These are phyloP conservation scores for Tuber melanosporum DNA, from an alignment of 495 filamentous ascomycete genomes.

Conservation along the genomic window DNA sequence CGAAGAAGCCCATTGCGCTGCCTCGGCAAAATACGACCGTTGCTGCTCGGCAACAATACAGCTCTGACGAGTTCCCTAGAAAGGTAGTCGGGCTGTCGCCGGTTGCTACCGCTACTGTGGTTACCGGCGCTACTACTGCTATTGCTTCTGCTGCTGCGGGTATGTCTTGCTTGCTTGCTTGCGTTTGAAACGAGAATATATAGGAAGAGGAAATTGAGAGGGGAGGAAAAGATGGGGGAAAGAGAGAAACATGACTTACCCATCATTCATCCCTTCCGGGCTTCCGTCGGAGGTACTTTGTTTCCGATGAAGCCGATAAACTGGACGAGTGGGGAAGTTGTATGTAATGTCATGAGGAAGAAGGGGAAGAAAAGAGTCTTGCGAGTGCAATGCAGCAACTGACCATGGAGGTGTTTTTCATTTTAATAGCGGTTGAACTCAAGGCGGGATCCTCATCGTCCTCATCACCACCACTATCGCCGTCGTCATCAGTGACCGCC, in stretches of 20 bases:
- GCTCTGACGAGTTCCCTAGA: neutral
- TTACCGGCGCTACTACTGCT: constrained; percentile 18
- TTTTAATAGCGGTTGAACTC: neutral
- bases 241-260: neutral
- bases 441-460: neutral
- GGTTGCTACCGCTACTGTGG: constrained; percentile 5
- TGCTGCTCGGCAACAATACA: constrained; percentile 1
- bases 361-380: neutral
- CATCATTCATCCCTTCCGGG: neutral
- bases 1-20: constrained; percentile 9
- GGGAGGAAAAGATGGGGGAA: neutral
- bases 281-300: neutral
- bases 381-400: neutral
- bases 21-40: neutral
- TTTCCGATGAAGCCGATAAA: neutral
- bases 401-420: neutral
- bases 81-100: neutral
- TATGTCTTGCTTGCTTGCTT: constrained; percentile 12
- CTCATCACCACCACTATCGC: neutral
- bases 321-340: neutral
- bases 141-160: constrained; percentile 14
- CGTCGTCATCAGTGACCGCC: constrained; percentile 6
- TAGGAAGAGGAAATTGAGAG: neutral
- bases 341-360: neutral
- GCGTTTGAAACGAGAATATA: neutral